Evolutionary conservation across 495 filamentous ascomycete species (phyloP).

Genomic region (Talaromyces ruber): DNA sequence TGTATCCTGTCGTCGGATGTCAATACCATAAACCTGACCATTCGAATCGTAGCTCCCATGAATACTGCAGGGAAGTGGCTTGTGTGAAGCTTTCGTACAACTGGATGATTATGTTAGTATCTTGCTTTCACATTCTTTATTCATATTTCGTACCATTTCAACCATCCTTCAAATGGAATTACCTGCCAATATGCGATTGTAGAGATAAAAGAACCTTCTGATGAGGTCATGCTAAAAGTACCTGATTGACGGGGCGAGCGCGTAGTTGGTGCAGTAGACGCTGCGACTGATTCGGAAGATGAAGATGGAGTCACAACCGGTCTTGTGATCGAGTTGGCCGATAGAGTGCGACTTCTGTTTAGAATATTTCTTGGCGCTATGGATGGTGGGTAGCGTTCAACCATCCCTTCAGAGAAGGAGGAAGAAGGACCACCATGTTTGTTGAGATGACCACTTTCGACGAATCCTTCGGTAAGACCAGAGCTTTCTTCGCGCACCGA

Average conservation of each 20-base stretch:
- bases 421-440: background rate
- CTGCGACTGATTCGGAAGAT: slow-evolving; percentile 17
- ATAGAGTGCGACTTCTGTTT: background rate
- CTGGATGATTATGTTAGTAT: background rate
- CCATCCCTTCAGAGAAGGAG: background rate
- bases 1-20: background rate
- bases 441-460: background rate
- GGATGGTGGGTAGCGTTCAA: background rate
- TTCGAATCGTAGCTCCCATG: slow-evolving; percentile 2
- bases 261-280: background rate
- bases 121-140: background rate
- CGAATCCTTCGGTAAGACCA: background rate
- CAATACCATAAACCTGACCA: background rate
- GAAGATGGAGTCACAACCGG: background rate
- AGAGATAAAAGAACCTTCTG: background rate
- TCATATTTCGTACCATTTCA: background rate
- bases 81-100: background rate
- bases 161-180: slow-evolving; percentile 1
- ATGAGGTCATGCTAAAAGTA: slow-evolving; percentile 3
- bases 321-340: background rate
- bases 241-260: background rate
- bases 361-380: background rate
- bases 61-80: background rate
- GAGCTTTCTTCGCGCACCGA: slow-evolving; percentile 3
- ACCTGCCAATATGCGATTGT: background rate